Evolutionary conservation across 2,329 filamentous ascomycete genomes (phyloP), one percentile per base, ranked within the genome.

Genomic region (Sclerotinia borealis): DNA sequence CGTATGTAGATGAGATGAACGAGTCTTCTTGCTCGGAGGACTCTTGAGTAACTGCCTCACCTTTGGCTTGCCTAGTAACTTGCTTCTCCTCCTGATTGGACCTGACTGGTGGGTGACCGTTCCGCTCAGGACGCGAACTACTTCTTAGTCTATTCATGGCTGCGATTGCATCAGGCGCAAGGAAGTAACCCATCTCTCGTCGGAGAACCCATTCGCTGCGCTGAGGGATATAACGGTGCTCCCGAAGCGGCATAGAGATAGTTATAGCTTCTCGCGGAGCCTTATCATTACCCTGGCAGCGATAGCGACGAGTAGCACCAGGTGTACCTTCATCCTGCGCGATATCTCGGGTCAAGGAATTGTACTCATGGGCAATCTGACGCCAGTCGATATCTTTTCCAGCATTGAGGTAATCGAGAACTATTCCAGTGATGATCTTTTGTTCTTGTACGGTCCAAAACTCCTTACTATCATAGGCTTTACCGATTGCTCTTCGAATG

Each of bases 261-360:
- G n/a, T 22, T 7, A 62, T 22, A 48, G 60, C 60, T 19, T 62
- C 50, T 27, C 50, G 31, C 1, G 17, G 34, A 19, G 19, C 19
- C 4, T 39, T n/a, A 3, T 34, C 27, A 6, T 22, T 25, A 19
- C 29, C 29, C 1, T 45, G 29, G n/a, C 45, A 49, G 17, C 5
- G 22, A 56, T 62, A 62, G 2, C 51, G 60, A 11, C 60, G 60
- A 19, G 37, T 22, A n/a, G 60, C 60, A 29, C 60, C 60, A 9
- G 52, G 43, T 3, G 3, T 6, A n/a, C 50, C 60, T 27, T 25
- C 31, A 17, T 39, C 4, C 17, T 62, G 60, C 1, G 27, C 15
- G 4, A 31, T 36, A 1, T 45, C 11, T 7, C 8, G 19, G 4
- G 48, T 8, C 4, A 9, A 7, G 4, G 4, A 22, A 29, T 62